Evolutionary conservation across 371 early-diverging fungal species (phyloP), one percentile per base, ranked within the genome.

Genomic region (Mortierella sp.): DNA sequence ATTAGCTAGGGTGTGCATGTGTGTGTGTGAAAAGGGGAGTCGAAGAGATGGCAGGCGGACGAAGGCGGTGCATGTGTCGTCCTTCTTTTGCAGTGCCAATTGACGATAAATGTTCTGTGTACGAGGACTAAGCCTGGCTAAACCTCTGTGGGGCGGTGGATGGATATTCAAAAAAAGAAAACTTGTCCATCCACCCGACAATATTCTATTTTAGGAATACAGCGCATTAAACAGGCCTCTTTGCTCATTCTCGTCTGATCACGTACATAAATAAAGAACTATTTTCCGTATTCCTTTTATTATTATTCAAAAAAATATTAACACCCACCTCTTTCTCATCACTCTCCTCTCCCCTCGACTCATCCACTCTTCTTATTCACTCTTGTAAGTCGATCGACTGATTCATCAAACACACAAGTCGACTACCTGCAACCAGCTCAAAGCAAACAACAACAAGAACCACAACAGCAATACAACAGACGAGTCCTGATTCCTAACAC

Each of bases 91-190:
- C 65, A 64, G 61, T 31, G 61, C 61, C 61, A 61, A 61, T 37
- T 37, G 39, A 34, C 6, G 48, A 16, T 10, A 34, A 61, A 34
- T 34, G 34, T n/a, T n/a, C n/a, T n/a, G n/a, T n/a, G n/a, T n/a
- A n/a, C n/a, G n/a, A 4, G 6, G 58, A 55, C 58, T 22, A 47
- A 16, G 22, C 0, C 4, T n/a, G 24, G 50, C 50, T 9, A 53
- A n/a, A n/a, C n/a, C n/a, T n/a, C n/a, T n/a, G n/a, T n/a, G n/a
- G 58, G 61, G 61, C 61, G 22, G 61, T 61, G 61, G 40, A 64
- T 24, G 22, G 26, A 14, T 40, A 41, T 26, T 41, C 1, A 14
- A 43, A 64, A 64, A 14, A 11, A 26, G 5, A 29, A 58, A 58
- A 58, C 22, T 14, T 64, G 65, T 64, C 65, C 65, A 39, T n/a